These are phyloP conservation scores for Hypoxylon sp. DNA, from an alignment of 2,329 filamentous ascomycete genomes.

Conservation along the genomic window DNA sequence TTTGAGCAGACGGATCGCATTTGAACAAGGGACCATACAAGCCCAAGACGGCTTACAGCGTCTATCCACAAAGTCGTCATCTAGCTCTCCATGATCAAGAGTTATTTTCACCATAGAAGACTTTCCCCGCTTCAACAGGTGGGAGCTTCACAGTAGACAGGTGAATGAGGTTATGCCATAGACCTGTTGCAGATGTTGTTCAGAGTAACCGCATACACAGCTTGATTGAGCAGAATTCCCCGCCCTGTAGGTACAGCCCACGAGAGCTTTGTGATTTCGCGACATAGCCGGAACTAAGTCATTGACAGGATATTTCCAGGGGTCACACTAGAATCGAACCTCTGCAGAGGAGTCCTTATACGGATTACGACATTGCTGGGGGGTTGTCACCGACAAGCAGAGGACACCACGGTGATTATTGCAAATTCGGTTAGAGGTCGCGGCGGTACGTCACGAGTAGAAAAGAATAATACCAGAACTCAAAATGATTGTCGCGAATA, in stretches of 20 bases:
- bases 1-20: slow-evolving; percentile 70
- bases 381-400: background rate
- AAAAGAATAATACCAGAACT: background rate
- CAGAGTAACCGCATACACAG: slow-evolving; percentile 1
- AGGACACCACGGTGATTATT: background rate
- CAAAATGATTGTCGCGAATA: background rate
- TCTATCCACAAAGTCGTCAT: slow-evolving; percentile 28
- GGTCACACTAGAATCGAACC: background rate
- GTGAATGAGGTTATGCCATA: background rate
- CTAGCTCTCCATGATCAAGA: slow-evolving; percentile 18
- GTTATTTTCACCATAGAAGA: background rate
- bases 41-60: slow-evolving; percentile 66
- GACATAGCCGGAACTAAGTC: background rate
- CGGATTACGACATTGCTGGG: slow-evolving; percentile 4
- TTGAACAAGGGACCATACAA: slow-evolving; percentile 66
- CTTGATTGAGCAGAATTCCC: slow-evolving; percentile 1
- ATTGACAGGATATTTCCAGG: slow-evolving; percentile 1
- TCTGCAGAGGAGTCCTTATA: background rate
- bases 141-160: slow-evolving; percentile 10
- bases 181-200: background rate
- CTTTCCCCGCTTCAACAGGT: background rate
- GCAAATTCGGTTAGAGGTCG: background rate
- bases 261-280: background rate
- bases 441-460: background rate
- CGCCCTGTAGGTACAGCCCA: slow-evolving; percentile 1